phyloP scores from a whole-genome alignment of 2,329 filamentous ascomycete species.

The Sclerotiophoma versabilis region DNA sequence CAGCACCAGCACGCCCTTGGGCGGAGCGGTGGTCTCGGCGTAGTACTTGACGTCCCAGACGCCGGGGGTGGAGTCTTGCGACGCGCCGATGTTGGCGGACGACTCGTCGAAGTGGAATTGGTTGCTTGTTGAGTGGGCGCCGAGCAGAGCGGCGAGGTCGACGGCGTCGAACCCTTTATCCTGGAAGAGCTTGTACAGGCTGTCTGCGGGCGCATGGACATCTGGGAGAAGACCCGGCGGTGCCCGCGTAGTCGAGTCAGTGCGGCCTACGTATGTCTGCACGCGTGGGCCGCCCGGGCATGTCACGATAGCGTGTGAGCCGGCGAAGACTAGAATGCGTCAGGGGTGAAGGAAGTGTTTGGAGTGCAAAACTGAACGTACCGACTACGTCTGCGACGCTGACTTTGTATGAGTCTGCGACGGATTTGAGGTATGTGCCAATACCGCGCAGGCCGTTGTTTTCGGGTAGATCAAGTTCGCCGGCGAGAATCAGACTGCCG shows the following conservation, averaged over 20 bases:
- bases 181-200: slow-evolving; percentile 28
- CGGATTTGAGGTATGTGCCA: slow-evolving; percentile 40
- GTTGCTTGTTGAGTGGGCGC: slow-evolving; percentile 31
- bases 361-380: neutral
- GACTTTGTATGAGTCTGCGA: slow-evolving; percentile 47
- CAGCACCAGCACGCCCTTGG: slow-evolving; percentile 35
- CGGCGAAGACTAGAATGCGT: slow-evolving; percentile 23
- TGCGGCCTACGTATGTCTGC: slow-evolving; percentile 21
- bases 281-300: slow-evolving; percentile 25
- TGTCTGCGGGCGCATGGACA: slow-evolving; percentile 15
- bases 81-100: slow-evolving; percentile 11
- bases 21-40: slow-evolving; percentile 30
- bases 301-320: slow-evolving; percentile 19
- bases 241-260: slow-evolving; percentile 17
- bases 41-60: slow-evolving; percentile 40
- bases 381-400: slow-evolving; percentile 16
- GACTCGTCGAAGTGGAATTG: slow-evolving; percentile 29
- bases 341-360: neutral
- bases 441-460: slow-evolving; percentile 54
- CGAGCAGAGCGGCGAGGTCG: slow-evolving; percentile 39
- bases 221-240: slow-evolving; percentile 14
- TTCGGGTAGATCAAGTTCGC: slow-evolving; percentile 31
- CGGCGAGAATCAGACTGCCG: slow-evolving; percentile 21
- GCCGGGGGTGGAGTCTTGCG: slow-evolving; percentile 34
- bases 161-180: slow-evolving; percentile 31